Conservation (phyloP, 139 green algal species). For the Coelastrella sp. region DNA sequence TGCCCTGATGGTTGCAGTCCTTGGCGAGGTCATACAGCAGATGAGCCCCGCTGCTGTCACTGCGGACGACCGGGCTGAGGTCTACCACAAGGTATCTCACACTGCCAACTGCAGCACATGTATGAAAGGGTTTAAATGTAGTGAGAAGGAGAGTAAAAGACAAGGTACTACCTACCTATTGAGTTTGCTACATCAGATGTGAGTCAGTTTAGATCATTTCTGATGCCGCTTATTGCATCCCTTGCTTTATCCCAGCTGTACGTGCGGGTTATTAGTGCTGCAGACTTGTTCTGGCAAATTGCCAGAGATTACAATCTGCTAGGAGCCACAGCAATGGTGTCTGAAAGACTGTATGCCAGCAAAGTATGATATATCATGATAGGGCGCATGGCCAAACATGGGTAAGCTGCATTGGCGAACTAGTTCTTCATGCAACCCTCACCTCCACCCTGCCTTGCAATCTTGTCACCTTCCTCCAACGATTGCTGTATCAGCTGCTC, state of each 20-base stretch:
- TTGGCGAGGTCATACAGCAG: conserved; percentile 36
- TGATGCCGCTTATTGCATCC: not conserved
- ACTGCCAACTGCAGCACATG: not conserved
- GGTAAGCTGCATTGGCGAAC: not conserved
- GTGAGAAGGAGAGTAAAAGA: not conserved
- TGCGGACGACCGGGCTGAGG: conserved; percentile 12
- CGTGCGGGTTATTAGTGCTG: too few relatives aligned
- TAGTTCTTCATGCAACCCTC: not conserved
- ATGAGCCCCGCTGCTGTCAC: conserved; percentile 39
- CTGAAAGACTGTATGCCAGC: too few relatives aligned
- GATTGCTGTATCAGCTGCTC: not conserved
- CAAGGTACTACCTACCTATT: not conserved
- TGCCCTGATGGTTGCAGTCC: not conserved
- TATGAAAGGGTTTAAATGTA: not conserved
- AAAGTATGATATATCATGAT: too few relatives aligned
- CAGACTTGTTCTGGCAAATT: too few relatives aligned
- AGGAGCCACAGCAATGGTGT: not conserved
- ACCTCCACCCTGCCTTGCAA: not conserved
- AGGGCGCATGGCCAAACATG: not conserved
- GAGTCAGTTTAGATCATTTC: not conserved
- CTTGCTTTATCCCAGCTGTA: too few relatives aligned
- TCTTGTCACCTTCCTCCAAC: not conserved
- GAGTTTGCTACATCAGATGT: not conserved
- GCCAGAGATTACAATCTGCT: not conserved
- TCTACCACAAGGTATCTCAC: conserved; percentile 38